Evolutionary conservation across 495 filamentous ascomycete genomes (phyloP), one percentile per base, ranked within the genome.

Genomic region (Aspergillus egyptiacus): DNA sequence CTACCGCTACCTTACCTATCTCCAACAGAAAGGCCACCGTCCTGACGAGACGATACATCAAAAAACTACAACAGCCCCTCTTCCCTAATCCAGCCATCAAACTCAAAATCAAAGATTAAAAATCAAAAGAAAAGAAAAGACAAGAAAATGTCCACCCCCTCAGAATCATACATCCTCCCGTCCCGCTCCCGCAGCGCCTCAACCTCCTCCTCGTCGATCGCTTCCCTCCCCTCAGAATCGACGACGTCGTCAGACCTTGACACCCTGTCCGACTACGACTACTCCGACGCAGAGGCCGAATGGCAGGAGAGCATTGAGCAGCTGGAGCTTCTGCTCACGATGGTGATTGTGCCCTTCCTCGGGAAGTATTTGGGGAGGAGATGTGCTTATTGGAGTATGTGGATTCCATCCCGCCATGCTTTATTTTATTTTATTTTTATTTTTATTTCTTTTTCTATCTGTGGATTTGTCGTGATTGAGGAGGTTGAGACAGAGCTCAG

Each of bases 221-320:
- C 87, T 52, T 93, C 87, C 11, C 77, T 94, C 2, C 85, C 88
- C 28, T 91, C 87, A 37, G 78, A 82, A 49, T 77, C 82, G 28
- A 84, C 80, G 54, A 71, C 77, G 22, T 71, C 73, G 28, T 81
- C 83, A 44, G 70, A 74, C 46, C 73, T 74, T 37, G 74, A 81
- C 0, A 69, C 74, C n/a, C 73, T 82, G 1, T 32, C 28, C 28
- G 27, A 39, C 36, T 23, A 32, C 40, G 37, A 72, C 17, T 76
- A 77, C 54, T 85, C 82, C 22, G 89, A 95, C 60, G 93, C 93
- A 14, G 91, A 98, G 64, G 77, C 75, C 15, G 91, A 98, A 65
- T 98, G 93, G 93, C 83, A 87, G 54, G 88, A 89, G 59, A 90
- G 84, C 56, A 68, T 98, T 54, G 86, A 95, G 69, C 93, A 98